Base-by-base conservation (phyloP, 2,329 filamentous ascomycete genomes). In the Coccinonectria pachysandricola region DNA sequence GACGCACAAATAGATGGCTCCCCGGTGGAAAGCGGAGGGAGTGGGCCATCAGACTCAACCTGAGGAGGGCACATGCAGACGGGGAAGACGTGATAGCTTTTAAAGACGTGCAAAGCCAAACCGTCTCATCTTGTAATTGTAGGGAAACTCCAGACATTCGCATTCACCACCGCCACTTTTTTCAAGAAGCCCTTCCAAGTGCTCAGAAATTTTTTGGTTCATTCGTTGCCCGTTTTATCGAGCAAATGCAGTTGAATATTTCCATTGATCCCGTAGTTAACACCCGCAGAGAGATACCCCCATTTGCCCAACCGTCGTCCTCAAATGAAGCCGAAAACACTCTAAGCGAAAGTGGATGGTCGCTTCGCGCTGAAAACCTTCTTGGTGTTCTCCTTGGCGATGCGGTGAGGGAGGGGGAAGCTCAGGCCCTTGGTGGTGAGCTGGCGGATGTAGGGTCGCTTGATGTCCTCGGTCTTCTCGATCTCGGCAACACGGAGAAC, bases 391-490 rank as follows among this genome's bases (percentile, higher is more conserved):
- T 73, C 71, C 70, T 86, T 87, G 70, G 79, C 72, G 57, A 87
- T 68, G 57, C 92, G 91, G 77, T 98, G 91, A 60, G 91, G 91
- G 50, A 98, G 84, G 62, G 91, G 91, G 84, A 98, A 98, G 67
- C 81, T 84, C 65, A 98, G 83, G 65, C 76, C 62, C 81, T 96
- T 96, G 66, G 73, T 68, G 60, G 93, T 68, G 63, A 98, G 84
- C 72, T 98, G 91, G 76, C 87, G 92, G 75, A 98, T 93, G 79
- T 98, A 98, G 48, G 91, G 88, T 64, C 91, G 85, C 74, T 88
- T 91, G 72, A 98, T 71, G 60, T 91, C 85, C 49, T 87, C 84
- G 56, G 66, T 71, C 78, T 94, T 94, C 73, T 93, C 81, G 57
- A 98, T 64, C 72, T 98, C 91, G 55, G 94, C 81, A 53, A 98